Evolutionary conservation across 169 alveolate genomes (phyloP).

Genomic region (Eimeria zaria): DNA sequence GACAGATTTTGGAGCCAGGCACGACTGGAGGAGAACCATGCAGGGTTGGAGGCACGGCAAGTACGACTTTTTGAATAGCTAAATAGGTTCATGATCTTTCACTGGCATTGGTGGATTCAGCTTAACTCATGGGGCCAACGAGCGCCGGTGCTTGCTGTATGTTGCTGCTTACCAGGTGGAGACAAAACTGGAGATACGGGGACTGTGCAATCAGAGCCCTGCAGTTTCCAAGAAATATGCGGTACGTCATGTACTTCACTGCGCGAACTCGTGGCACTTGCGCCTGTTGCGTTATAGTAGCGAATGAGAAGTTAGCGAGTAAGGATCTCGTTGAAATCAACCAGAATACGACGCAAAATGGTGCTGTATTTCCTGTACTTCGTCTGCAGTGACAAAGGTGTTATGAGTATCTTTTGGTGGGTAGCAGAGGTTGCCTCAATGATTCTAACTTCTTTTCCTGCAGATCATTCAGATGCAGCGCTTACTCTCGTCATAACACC

Average conservation of each 20-base stretch:
- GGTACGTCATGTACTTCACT: conserved; percentile 21
- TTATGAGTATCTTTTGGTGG: neutral
- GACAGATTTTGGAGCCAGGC: conserved; percentile 70
- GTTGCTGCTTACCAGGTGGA: neutral
- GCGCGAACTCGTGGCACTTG: neutral
- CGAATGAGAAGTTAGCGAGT: neutral
- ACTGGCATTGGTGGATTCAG: neutral
- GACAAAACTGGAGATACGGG: conserved; percentile 30
- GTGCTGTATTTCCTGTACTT: neutral
- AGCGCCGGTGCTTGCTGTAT: neutral
- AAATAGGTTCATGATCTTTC: neutral
- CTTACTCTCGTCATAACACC: conserved; percentile 3
- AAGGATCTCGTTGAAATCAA: neutral
- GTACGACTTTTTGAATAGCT: conserved; percentile 10
- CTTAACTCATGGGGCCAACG: neutral
- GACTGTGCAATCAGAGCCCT: conserved; percentile 45
- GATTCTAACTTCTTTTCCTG: neutral
- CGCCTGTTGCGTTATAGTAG: neutral
- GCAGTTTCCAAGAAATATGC: conserved; percentile 56
- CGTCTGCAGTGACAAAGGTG: neutral
- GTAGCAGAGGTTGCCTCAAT: neutral
- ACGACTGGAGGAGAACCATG: conserved; percentile 55
- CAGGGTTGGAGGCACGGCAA: conserved; percentile 11
- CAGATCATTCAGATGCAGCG: conserved; percentile 23
- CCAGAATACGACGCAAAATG: neutral